Evolutionary conservation across 495 filamentous ascomycete species (phyloP).

Genomic region (Darksidea phi): DNA sequence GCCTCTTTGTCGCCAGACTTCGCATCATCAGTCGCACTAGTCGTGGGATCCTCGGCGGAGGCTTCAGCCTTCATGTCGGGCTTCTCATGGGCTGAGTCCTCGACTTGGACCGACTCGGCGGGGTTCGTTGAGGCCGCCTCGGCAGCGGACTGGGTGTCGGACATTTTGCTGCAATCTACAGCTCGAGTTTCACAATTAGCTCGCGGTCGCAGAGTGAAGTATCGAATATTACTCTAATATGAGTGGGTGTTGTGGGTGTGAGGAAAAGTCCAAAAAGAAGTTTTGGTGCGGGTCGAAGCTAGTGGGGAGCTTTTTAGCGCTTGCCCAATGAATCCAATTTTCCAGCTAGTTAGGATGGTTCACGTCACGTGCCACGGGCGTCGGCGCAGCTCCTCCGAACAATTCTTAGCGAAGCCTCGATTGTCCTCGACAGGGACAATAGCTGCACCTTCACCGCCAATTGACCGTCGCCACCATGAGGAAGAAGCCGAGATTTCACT

Average conservation of each 20-base stretch:
- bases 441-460: not conserved
- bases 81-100: not conserved
- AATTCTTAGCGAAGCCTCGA: not conserved
- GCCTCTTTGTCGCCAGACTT: too few relatives aligned
- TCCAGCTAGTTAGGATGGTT: not conserved
- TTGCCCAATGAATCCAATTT: not conserved
- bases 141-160: not conserved
- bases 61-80: constrained; percentile 3
- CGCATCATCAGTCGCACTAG: not conserved
- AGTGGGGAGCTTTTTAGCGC: not conserved
- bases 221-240: not conserved
- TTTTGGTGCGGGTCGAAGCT: too few relatives aligned
- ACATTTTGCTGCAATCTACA: not conserved
- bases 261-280: not conserved
- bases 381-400: constrained; percentile 11
- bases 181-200: too few relatives aligned
- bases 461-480: constrained; percentile 44
- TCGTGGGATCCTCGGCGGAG: constrained; percentile 1
- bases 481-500: constrained; percentile 55
- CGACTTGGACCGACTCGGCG: not conserved
- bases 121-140: not conserved
- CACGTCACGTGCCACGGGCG: not conserved
- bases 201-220: not conserved
- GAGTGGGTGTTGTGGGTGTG: not conserved
- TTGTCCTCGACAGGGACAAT: not conserved